phyloP scores from a whole-genome alignment of 2,329 filamentous ascomycete species.

The Microdochium paspali region DNA sequence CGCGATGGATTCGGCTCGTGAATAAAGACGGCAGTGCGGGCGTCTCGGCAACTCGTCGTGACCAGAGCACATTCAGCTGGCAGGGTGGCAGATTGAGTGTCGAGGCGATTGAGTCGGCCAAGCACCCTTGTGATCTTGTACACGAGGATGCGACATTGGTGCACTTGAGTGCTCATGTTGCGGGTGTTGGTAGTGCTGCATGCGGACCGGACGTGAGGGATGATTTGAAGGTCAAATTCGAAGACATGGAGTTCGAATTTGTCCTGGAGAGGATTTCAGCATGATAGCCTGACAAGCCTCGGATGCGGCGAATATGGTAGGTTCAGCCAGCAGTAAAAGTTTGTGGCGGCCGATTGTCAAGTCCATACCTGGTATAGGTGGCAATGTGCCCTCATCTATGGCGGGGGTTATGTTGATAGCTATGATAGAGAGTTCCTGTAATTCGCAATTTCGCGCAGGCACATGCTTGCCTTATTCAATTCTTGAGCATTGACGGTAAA shows the following conservation, averaged over 20 bases:
- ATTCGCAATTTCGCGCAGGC: too few relatives aligned
- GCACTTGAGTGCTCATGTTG: conserved; percentile 49
- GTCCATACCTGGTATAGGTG: too few relatives aligned
- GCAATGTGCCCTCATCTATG: too few relatives aligned
- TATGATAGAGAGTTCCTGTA: too few relatives aligned
- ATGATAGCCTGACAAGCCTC: too few relatives aligned
- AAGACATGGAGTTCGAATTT: conserved; percentile 31
- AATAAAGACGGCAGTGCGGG: conserved; percentile 12
- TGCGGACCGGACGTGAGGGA: conserved; percentile 48
- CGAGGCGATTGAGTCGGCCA: conserved; percentile 43
- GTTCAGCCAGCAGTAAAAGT: too few relatives aligned
- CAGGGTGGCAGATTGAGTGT: conserved; percentile 46
- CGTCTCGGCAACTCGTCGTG: conserved; percentile 35
- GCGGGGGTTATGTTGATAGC: too few relatives aligned
- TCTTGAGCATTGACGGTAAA: too few relatives aligned
- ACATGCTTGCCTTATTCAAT: too few relatives aligned
- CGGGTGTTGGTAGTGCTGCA: conserved; percentile 53
- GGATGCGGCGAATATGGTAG: too few relatives aligned
- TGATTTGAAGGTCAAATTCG: conserved; percentile 31
- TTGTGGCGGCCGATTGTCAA: too few relatives aligned
- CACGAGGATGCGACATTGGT: conserved; percentile 41
- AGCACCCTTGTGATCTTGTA: conserved; percentile 54
- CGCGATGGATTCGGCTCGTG: conserved; percentile 40
- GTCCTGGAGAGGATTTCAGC: conserved; percentile 25
- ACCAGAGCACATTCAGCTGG: conserved; percentile 50